Conservation (phyloP, 352 stramenopile species). For the Globisporangium uncinulatum region DNA sequence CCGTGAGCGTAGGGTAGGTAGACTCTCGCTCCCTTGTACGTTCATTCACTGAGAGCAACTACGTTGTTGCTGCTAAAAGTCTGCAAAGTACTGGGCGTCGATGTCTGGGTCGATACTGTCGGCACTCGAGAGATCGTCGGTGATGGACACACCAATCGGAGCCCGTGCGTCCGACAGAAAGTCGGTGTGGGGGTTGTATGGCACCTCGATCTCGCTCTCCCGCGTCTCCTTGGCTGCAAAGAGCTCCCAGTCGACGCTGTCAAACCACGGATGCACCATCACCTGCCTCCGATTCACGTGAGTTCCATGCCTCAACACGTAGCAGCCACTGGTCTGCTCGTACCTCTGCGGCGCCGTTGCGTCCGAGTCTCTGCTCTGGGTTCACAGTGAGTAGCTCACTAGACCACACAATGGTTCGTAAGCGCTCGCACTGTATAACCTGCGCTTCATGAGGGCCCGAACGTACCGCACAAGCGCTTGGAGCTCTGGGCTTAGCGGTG, state of each 20-base stretch:
- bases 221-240: slow-evolving; percentile 15
- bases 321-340: neutral
- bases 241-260: slow-evolving; percentile 40
- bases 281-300: slow-evolving; percentile 20
- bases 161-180: slow-evolving; percentile 14
- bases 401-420: neutral
- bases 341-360: slow-evolving; percentile 27
- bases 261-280: slow-evolving; percentile 61
- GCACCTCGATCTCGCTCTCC: slow-evolving; percentile 7
- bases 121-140: slow-evolving; percentile 39
- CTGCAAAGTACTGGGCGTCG: slow-evolving; percentile 61
- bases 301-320: neutral
- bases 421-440: neutral
- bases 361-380: slow-evolving; percentile 36
- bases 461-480: slow-evolving; percentile 28
- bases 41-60: neutral
- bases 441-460: neutral
- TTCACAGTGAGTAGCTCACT: slow-evolving; percentile 28
- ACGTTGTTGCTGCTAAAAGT: slow-evolving; percentile 35
- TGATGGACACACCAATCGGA: neutral
- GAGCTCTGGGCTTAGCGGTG: slow-evolving; percentile 14
- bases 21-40: neutral
- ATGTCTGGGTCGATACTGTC: slow-evolving; percentile 69
- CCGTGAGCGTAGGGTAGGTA: neutral
- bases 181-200: slow-evolving; percentile 31